Evolutionary conservation across 495 filamentous ascomycete species (phyloP).

Genomic region (Tuber brumale): DNA sequence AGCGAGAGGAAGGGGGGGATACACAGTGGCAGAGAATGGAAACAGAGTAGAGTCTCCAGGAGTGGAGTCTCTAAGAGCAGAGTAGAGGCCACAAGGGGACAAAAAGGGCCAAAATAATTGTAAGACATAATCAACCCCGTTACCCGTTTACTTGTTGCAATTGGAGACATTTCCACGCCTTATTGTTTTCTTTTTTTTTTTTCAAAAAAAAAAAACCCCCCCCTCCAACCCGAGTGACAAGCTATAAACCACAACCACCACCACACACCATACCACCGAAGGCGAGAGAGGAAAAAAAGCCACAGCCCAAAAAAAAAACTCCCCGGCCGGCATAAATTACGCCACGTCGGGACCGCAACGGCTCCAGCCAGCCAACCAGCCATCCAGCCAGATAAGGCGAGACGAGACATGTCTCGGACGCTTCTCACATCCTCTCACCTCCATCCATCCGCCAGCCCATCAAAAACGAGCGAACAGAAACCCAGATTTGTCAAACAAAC

Average conservation of each 20-base stretch:
- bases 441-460: not conserved
- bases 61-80: not conserved
- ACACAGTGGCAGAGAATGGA: not conserved
- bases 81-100: not conserved
- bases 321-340: not conserved
- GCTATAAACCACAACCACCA: not conserved
- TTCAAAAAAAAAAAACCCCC: not conserved
- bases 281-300: not conserved
- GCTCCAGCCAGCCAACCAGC: not conserved
- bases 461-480: not conserved
- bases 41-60: not conserved
- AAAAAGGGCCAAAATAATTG: not conserved
- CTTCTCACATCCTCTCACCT: not conserved
- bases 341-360: conserved; percentile 3
- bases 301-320: not conserved
- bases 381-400: not conserved
- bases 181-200: not conserved
- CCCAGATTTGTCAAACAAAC: not conserved
- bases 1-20: not conserved
- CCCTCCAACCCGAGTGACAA: not conserved
- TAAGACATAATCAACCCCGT: not conserved
- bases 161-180: not conserved
- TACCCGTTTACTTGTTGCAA: not conserved
- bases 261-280: not conserved
- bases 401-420: not conserved